Base-by-base conservation (phyloP, 805 yeast species). In the Hanseniaspora nectarophila region DNA sequence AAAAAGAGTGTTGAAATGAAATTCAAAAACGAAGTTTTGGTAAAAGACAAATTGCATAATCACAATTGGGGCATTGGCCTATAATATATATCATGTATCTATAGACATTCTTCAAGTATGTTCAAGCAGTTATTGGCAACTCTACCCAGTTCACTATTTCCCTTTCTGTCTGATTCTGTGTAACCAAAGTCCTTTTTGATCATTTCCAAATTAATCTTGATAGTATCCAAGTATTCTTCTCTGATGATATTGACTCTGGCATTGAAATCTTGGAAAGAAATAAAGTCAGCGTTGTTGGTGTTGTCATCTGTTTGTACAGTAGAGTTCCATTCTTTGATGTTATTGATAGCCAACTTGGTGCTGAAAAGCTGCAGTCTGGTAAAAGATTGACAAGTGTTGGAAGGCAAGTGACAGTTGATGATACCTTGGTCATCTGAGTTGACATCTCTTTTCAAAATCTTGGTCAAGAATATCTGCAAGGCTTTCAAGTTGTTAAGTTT, bases 401-500 rank as follows among this genome's bases (percentile, higher is more conserved):
- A 42, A 5, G 46, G 46, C 5, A 49, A 18, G 20, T 49, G 44
- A 34, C 43, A 32, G 29, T 49, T 40, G 15, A 49, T 34, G 10
- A 34, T 20, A 15, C 46, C 46, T 12, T 31, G 21, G 6, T 33
- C 37, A 26, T 26, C 26, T 3, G 28, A 26, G 33, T 49, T 38
- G 20, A 20, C 3, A 20, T 49, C 45, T 20, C 46, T 40, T 15
- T 40, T 40, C 38, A 49, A 42, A 15, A 42, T 34, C 28, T 31
- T 39, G 7, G 29, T 34, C n/a, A 49, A 49, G 18, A 49, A 49
- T 15, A 42, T 6, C 16, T 49, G 46, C 15, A 49, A 28, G 13
- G 45, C 52, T 32, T 53, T 47, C 40, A 53, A 43, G 16, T 53
- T 53, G 20, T 34, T 47, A 16, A 53, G 28, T n/a, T 53, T 53